phyloP scores from a whole-genome alignment of 2,329 filamentous ascomycete species.

The Aspergillus calidoustus region DNA sequence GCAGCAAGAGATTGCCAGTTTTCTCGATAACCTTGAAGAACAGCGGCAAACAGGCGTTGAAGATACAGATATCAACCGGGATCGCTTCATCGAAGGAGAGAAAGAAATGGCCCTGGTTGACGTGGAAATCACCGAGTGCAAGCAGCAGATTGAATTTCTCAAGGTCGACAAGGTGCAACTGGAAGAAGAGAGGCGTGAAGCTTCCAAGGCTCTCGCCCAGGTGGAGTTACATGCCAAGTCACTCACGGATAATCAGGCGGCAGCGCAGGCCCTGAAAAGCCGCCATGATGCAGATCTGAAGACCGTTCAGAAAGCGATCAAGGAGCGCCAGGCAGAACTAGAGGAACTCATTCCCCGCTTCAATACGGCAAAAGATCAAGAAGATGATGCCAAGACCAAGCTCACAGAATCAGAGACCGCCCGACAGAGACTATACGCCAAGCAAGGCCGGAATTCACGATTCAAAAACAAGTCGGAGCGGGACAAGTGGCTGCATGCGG shows the following conservation, averaged over 20 bases:
- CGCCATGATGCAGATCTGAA: conserved; percentile 74
- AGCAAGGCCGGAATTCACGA: conserved; percentile 85
- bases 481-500: conserved; percentile 77
- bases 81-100: conserved; percentile 77
- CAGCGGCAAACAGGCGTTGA: conserved; percentile 81
- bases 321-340: conserved; percentile 76
- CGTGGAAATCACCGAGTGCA: conserved; percentile 75
- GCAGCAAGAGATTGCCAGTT: conserved; percentile 75
- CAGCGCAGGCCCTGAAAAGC: conserved; percentile 72
- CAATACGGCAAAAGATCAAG: conserved; percentile 72
- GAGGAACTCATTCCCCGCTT: conserved; percentile 76
- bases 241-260: conserved; percentile 79
- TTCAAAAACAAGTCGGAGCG: conserved; percentile 89
- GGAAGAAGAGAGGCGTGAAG: conserved; percentile 86
- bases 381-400: conserved; percentile 70
- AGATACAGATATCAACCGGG: conserved; percentile 78
- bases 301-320: conserved; percentile 74
- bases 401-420: conserved; percentile 77
- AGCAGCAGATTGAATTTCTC: conserved; percentile 81
- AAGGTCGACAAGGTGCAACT: conserved; percentile 83
- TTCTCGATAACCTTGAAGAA: conserved; percentile 82
- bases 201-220: conserved; percentile 78
- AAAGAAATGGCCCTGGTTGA: conserved; percentile 78
- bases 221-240: conserved; percentile 83
- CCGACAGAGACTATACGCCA: conserved; percentile 81